These are phyloP conservation scores for Phytopythium chamaehyphon DNA, from an alignment of 352 stramenopile species.

Conservation along the genomic window DNA sequence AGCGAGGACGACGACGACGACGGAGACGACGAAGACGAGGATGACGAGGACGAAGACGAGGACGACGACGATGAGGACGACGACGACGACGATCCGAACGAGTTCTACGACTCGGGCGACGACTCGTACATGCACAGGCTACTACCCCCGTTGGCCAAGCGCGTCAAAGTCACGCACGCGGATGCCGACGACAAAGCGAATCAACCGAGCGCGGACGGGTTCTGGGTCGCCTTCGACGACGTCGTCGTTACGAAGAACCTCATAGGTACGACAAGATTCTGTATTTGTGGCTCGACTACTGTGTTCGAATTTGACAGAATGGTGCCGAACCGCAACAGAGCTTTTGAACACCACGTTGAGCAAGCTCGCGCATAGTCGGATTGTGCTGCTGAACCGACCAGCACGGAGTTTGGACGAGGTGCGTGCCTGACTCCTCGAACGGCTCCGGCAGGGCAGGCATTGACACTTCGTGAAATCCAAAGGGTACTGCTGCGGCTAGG, in stretches of 20 bases:
- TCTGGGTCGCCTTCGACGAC: constrained; percentile 66
- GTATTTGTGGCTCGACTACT: background rate
- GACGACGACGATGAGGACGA: constrained; percentile 48
- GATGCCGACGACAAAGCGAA: constrained; percentile 11
- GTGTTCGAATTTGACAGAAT: too few relatives aligned
- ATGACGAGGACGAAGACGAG: constrained; percentile 42
- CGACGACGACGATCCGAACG: constrained; percentile 26
- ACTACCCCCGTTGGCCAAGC: constrained; percentile 36
- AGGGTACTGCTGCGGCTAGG: constrained; percentile 14
- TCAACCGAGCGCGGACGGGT: constrained; percentile 36
- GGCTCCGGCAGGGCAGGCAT: background rate
- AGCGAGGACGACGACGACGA: constrained; percentile 32
- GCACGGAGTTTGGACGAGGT: constrained; percentile 39
- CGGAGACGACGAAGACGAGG: constrained; percentile 31
- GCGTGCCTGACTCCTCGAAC: background rate
- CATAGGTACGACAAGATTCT: constrained; percentile 35
- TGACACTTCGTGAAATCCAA: background rate
- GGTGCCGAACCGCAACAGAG: too few relatives aligned
- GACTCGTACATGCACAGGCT: constrained; percentile 27
- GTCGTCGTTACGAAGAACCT: constrained; percentile 64
- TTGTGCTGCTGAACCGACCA: constrained; percentile 48
- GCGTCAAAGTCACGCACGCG: constrained; percentile 38
- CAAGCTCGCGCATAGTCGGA: constrained; percentile 52
- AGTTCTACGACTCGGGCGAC: constrained; percentile 61
- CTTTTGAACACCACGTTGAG: constrained; percentile 69